Evolutionary conservation across 2,329 filamentous ascomycete genomes (phyloP), one percentile per base, ranked within the genome.

Genomic region (Myriosclerotinia duriaeana): DNA sequence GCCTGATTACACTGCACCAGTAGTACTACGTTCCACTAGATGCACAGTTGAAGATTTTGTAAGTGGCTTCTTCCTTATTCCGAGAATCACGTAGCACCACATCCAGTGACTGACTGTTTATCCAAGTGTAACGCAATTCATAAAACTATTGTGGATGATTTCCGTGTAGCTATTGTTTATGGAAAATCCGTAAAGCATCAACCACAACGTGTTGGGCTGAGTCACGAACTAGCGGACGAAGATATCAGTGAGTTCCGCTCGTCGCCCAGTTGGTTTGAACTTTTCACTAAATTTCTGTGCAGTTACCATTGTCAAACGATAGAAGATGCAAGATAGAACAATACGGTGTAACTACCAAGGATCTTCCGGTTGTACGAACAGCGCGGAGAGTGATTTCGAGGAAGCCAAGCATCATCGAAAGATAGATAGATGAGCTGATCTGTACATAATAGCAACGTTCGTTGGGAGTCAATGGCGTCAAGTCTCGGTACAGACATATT

Each of bases 131-230:
- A 97, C 80, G 86, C 92, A 72, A 99, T 99, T 77, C 95, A 99
- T 81, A 92, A 95, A 78, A 96, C 88, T 66, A 98, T 99, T 77
- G 85, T 95, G 66, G 95, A 99, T 74, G 89, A 97, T 74, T 99
- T 99, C 84, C 96, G 94, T 80, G 87, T 89, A 69, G 95, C 95
- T 65, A 89, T 99, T 76, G 95, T 99, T 53, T 99, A 98, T 79
- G 95, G 95, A 73, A 95, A 94, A 78, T 97, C 93, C 66, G 94
- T 98, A 73, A 98, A 98, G 84, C 95, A 99, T 81, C 95, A 98
- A 80, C 95, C 95, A 71, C 95, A 99, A 81, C 87, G 93, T 75
- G 95, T 98, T 70, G 95, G 95, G 60, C 84, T 99, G 71, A 82
- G 86, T 64, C 95, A 99, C 78, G 92, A 97, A 82, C 84, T 99